Base-by-base conservation (phyloP, 2,329 filamentous ascomycete species). In the Ceratocystiopsis sp. region DNA sequence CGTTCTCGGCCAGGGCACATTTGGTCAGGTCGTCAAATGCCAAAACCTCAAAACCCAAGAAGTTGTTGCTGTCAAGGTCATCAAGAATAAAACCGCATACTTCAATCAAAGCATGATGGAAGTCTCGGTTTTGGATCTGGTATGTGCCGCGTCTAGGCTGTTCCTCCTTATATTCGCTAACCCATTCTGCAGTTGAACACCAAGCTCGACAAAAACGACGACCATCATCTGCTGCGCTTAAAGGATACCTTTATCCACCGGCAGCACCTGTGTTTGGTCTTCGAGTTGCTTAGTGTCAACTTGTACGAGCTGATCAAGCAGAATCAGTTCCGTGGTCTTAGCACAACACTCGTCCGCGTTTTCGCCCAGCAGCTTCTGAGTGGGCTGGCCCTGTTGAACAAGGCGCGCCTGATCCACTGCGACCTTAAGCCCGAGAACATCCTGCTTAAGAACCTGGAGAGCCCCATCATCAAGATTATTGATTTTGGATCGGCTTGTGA, bases 41-140 rank as follows among this genome's bases (percentile, higher is more conserved):
- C 91, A 98, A 61, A 98, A 98, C 55, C 64, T 98, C 54, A 95
- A 94, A 65, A 96, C 91, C 1, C 87, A 95, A 59, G 91, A 98
- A 62, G 91, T 98, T 35, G 91, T 98, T 38, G 91, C 91, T 4
- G 91, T 98, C 52, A 98, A 98, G 64, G 91, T 98, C 43, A 91
- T 98, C 65, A 98, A 98, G 66, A 98, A 98, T 62, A 80, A 89
- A 55, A 98, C 91, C 2, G 91, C 91, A 35, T 98, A 98, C 61
- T 98, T 98, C 67, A 98, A 98, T 58, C 91, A 98, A 62, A 96
- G 91, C 61, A 98, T 98, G 91, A 98, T 98, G 91, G 91, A 98
- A 59, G 91, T 98, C 32, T 98, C 91, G 2, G 91, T 98, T 19
- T 69, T 98, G 45, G 91, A 98, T 61, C 59, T 98, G 69, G 85